A percentile compares a stretch with the other conserved stretches of the same genome.
Conservation (phyloP, 2,329 filamentous ascomycete species). For the Paraphoma sp. region DNA sequence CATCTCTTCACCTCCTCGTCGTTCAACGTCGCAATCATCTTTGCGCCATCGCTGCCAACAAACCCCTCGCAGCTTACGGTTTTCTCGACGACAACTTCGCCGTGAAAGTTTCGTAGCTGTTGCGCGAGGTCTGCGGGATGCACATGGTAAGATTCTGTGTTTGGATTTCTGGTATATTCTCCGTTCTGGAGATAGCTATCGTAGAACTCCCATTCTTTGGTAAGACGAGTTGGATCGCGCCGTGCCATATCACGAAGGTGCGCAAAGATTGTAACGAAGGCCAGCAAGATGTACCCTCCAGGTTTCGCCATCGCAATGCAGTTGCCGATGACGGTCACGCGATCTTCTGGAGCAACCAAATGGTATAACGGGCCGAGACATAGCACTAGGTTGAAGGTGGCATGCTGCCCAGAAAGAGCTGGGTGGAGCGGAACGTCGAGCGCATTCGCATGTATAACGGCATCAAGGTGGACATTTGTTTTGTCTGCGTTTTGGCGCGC, state of each 20-base stretch:
- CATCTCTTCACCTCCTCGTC: too few relatives aligned
- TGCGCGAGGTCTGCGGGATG: not conserved
- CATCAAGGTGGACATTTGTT: not conserved
- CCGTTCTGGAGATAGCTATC: not conserved
- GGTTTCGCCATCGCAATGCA: not conserved
- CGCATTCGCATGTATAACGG: conserved; percentile 2
- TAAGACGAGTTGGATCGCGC: not conserved
- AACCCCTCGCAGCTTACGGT: not conserved
- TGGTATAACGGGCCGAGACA: not conserved
- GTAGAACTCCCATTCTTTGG: not conserved
- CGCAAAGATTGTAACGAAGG: not conserved
- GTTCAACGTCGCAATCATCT: too few relatives aligned
- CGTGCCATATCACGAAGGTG: not conserved
- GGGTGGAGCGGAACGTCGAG: conserved; percentile 1
- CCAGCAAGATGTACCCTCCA: not conserved
- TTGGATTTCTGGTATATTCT: not conserved
- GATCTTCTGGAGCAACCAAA: not conserved
- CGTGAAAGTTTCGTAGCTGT: not conserved
- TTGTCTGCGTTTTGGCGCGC: not conserved
- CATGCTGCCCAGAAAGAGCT: not conserved
- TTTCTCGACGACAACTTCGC: not conserved
- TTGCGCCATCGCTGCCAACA: not conserved
- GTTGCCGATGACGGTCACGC: not conserved
- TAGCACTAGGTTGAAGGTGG: not conserved
- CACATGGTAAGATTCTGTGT: not conserved